Base-by-base conservation (phyloP, 2,329 filamentous ascomycete species). In the Stemphylium vesicarium region DNA sequence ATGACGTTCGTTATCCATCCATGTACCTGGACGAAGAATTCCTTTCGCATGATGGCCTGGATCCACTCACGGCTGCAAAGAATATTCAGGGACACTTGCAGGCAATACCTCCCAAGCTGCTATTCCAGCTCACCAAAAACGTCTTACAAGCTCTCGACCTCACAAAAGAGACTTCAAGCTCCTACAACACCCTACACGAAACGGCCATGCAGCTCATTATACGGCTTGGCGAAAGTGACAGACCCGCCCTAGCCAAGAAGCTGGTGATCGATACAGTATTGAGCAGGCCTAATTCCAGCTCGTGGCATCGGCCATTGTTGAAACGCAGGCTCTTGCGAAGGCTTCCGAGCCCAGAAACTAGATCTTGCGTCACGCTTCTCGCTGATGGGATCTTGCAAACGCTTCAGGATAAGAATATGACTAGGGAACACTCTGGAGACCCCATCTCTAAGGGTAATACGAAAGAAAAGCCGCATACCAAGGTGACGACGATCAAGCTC, bases 401-500 rank as follows among this genome's bases (percentile, higher is more conserved):
- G 46, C 44, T 75, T 33, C 65, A 71, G 50, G 36, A 59, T 2
- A 56, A 57, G 15, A 59, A 59, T 16, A 47, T 48, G 7, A 37
- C 15, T 0, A 37, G 4, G 15, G 37, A 38, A 22, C 24, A 24
- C 18, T n/a, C 18, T n/a, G 3, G 4, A 15, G 29, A 11, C 16
- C 8, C 18, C 9, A 11, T 29, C 9, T 10, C 26, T 10, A 9
- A 7, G 8, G 26, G 7, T 10, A 29, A 10, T 2, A 29, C 10
- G 26, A 22, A 36, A 2, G 13, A 44, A 4, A n/a, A 48, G 20
- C 53, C 69, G 0, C 53, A 61, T 13, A 58, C 79, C 41, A 80
- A 80, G 49, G 62, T 79, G 4, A 79, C 77, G 0, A 80, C 78
- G 1, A 68, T 78, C 40, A 80, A 80, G 45, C 65, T 75, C 37